Evolutionary conservation across 2,329 filamentous ascomycete species (phyloP).

Genomic region (Xylaria sp.): DNA sequence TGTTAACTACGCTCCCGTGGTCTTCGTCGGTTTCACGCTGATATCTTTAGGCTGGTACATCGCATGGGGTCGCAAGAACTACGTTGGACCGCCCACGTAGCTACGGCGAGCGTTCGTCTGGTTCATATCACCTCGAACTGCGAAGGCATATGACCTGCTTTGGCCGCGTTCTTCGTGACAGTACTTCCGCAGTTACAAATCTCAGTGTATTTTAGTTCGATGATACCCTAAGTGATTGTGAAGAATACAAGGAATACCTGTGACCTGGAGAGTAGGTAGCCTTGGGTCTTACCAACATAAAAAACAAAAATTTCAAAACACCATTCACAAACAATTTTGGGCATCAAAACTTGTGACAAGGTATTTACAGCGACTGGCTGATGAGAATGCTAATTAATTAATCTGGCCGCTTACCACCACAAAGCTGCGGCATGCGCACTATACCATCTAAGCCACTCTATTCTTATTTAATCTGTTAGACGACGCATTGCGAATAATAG

Average conservation of each 20-base stretch:
- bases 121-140: not conserved
- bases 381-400: not conserved
- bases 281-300: slow-evolving; percentile 5
- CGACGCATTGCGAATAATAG: slow-evolving; percentile 38
- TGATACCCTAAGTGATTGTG: slow-evolving; percentile 19
- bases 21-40: slow-evolving; percentile 69
- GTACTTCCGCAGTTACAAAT: not conserved
- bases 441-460: not conserved
- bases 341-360: not conserved
- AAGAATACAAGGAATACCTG: slow-evolving; percentile 1
- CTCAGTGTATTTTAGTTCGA: slow-evolving; percentile 13
- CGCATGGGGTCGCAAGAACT: slow-evolving; percentile 72
- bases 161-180: not conserved
- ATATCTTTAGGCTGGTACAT: slow-evolving; percentile 71
- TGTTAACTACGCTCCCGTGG: slow-evolving; percentile 77
- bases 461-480: not conserved
- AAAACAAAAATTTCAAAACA: not conserved
- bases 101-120: not conserved
- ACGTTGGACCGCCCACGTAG: slow-evolving; percentile 63
- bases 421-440: not conserved
- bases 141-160: not conserved
- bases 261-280: slow-evolving; percentile 3
- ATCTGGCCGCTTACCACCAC: not conserved
- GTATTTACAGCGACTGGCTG: not conserved
- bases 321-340: not conserved